Evolutionary conservation across 129 eudicot genomes (phyloP).

Genomic region (Deinandra increscens): DNA sequence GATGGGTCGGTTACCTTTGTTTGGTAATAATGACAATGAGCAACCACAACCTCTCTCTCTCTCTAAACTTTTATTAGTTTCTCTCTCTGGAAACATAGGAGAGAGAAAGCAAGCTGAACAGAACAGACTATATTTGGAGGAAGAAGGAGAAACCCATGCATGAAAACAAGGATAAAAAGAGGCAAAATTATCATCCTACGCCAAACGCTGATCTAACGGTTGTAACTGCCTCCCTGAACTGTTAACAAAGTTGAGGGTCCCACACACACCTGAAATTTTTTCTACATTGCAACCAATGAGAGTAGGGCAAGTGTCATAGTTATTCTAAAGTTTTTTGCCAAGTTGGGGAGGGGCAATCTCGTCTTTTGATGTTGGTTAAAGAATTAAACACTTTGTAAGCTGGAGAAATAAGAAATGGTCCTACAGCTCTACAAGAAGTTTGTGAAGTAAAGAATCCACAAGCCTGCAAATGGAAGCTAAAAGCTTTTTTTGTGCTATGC

Average conservation of each 20-base stretch:
- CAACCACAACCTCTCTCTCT: constrained; percentile 28
- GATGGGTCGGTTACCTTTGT: constrained; percentile 38
- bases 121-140: constrained; percentile 49
- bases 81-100: constrained; percentile 25
- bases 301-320: constrained; percentile 25
- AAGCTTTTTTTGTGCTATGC: constrained; percentile 40
- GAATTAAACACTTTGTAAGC: constrained; percentile 17
- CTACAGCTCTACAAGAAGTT: constrained; percentile 41
- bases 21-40: constrained; percentile 60
- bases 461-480: constrained; percentile 45
- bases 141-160: constrained; percentile 84
- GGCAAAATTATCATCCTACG: constrained; percentile 52
- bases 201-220: constrained; percentile 55
- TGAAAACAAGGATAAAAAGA: constrained; percentile 78
- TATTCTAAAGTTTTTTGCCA: constrained; percentile 24
- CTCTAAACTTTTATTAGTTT: constrained; percentile 24
- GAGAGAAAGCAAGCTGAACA: constrained; percentile 1
- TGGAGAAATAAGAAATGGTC: constrained; percentile 26
- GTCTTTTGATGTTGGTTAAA: constrained; percentile 21
- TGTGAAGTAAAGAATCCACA: constrained; percentile 44
- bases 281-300: constrained; percentile 23
- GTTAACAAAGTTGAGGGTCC: constrained; percentile 18
- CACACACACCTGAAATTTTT: constrained; percentile 1
- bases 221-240: constrained; percentile 30
- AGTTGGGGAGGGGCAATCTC: constrained; percentile 20